Percentiles rank a stretch among this genome's conserved stretches.
These are phyloP conservation scores for Noccaea bulbosa DNA, from an alignment of 345 rosid genomes.

Conservation along the genomic window DNA sequence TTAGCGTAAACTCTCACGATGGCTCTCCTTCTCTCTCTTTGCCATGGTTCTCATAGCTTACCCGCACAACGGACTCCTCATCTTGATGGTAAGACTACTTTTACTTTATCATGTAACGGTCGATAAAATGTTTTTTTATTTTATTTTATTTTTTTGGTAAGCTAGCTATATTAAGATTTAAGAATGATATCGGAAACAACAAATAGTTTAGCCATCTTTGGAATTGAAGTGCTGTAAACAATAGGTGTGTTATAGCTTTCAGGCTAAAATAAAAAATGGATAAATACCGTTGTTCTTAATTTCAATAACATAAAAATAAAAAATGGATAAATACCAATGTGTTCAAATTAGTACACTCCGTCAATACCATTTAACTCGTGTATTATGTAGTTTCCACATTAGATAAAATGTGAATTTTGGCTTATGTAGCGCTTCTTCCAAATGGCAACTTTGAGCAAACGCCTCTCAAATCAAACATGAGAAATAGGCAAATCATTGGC, in stretches of 20 bases:
- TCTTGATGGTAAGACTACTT: constrained; percentile 40
- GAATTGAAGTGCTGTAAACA: not conserved
- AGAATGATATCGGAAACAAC: not conserved
- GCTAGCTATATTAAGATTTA: too few species aligned
- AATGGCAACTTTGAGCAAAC: constrained; percentile 75
- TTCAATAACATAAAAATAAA: too few species aligned
- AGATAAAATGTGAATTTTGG: not conserved
- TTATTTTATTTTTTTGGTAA: too few species aligned
- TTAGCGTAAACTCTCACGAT: constrained; percentile 24
- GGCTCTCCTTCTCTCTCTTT: constrained; percentile 34
- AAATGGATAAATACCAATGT: too few species aligned
- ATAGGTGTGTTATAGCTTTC: too few species aligned
- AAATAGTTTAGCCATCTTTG: not conserved
- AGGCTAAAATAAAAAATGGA: too few species aligned
- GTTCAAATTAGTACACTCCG: too few species aligned
- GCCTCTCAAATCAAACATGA: constrained; percentile 64
- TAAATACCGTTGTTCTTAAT: too few species aligned
- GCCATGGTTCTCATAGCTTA: constrained; percentile 30
- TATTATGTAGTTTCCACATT: not conserved
- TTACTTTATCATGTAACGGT: not conserved
- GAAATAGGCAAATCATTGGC: constrained; percentile 69
- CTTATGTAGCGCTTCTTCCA: constrained; percentile 52
- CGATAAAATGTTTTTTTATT: not conserved
- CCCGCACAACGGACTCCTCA: constrained; percentile 26
- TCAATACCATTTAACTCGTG: not conserved